These are phyloP conservation scores for Saposhnikovia divaricata DNA, from an alignment of 129 eudicot genomes.

Conservation along the genomic window DNA sequence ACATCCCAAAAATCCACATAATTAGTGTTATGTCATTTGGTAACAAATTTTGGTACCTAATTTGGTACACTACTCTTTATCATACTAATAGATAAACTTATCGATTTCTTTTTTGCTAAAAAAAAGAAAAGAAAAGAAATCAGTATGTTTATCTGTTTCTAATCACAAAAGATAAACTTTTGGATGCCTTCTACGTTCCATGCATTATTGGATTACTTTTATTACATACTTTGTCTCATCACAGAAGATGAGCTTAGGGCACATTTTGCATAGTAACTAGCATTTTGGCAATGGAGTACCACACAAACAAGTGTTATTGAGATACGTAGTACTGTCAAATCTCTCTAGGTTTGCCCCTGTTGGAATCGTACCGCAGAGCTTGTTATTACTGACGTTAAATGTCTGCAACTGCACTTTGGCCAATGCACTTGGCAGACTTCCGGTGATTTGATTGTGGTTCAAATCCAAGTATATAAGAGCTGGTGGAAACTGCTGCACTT, in stretches of 20 bases:
- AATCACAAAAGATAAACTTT: too few species aligned
- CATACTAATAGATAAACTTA: too few species aligned
- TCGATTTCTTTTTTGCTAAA: too few species aligned
- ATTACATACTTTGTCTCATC: too few species aligned
- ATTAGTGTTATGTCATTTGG: too few species aligned
- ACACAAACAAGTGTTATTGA: conserved; percentile 55
- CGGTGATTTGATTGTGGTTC: neutral
- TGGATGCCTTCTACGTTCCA: neutral
- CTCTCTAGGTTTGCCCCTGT: conserved; percentile 40
- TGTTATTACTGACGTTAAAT: conserved; percentile 57
- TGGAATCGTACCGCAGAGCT: conserved; percentile 65
- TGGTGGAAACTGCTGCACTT: conserved; percentile 22
- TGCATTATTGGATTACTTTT: too few species aligned
- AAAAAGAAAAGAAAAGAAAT: too few species aligned
- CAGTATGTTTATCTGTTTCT: too few species aligned
- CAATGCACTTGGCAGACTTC: conserved; percentile 32
- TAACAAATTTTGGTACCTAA: too few species aligned
- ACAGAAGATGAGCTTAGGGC: neutral
- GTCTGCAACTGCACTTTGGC: conserved; percentile 13
- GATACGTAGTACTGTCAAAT: conserved; percentile 25
- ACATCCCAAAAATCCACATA: too few species aligned
- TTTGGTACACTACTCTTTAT: too few species aligned
- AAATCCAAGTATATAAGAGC: neutral
- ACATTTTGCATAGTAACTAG: neutral
- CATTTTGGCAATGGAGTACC: conserved; percentile 58